Conservation (phyloP, 75 land plant genomes). For the Sequoiadendron giganteum region DNA sequence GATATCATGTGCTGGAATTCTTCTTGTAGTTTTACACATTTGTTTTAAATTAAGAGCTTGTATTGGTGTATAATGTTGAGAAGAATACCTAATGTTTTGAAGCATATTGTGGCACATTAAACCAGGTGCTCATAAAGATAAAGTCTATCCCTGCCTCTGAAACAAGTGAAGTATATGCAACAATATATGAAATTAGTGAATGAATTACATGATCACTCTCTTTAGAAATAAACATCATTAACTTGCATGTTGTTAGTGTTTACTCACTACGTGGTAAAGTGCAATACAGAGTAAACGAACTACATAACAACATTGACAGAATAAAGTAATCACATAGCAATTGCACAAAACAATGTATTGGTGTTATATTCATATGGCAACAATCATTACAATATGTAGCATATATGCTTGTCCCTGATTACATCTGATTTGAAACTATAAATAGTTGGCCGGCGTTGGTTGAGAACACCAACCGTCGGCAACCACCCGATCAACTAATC, state of each 20-base stretch:
- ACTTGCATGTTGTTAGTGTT: background rate
- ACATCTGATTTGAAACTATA: no score
- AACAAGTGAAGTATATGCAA: background rate
- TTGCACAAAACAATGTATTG: no score
- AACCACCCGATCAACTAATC: no score
- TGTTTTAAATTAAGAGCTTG: background rate
- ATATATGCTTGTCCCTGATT: no score
- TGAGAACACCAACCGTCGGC: no score
- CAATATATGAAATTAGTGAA: background rate
- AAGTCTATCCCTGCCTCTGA: background rate
- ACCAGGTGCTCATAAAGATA: background rate
- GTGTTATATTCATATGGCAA: no score
- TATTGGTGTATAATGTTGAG: background rate
- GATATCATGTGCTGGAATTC: slow-evolving; percentile 1
- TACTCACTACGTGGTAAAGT: no score
- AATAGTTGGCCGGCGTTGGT: no score
- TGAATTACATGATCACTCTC: background rate
- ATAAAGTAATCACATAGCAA: no score
- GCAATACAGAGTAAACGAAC: no score
- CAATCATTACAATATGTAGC: no score
- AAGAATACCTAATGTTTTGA: background rate
- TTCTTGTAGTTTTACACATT: background rate
- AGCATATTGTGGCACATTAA: background rate
- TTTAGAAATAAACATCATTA: background rate
- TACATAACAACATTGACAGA: no score